Base-by-base conservation (phyloP, 2,329 filamentous ascomycete species). In the Colletotrichum limetticola region DNA sequence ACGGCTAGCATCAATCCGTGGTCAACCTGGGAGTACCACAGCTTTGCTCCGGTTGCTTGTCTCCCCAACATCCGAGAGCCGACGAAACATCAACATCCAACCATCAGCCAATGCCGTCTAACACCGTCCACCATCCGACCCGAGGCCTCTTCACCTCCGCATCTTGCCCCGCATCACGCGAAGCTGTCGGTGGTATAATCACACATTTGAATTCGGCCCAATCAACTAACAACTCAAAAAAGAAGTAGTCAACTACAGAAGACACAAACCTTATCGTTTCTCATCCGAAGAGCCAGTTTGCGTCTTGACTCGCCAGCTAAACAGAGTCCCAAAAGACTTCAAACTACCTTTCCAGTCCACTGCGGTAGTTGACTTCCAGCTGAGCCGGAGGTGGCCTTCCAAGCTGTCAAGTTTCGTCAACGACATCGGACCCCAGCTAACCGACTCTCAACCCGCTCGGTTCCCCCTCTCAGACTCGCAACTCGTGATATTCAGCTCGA, bases 401-500 rank as follows among this genome's bases (percentile, higher is more conserved):
- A 60, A 52, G 30, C 66, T 72, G 70, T 70, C 70, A 72, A 72
- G 70, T 72, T 72, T 72, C 60, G 55, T 19, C 16, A 24, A 63
- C 24, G 66, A 70, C 70, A 70, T 55, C 66, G 66, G 58, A 60
- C 66, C 69, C 68, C 65, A 35, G 68, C 60, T 32, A 26, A 60
- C 24, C 19, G 30, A 32, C 30, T 11, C 22, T 37, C 26, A 28
- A 14, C 26, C 28, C 37, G 22, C 57, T 70, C 53, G 60, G 57
- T n/a, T 22, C 37, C 24, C 22, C 62, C 2, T n/a, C 30, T 37
- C 30, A 30, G 30, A 35, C 24, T 64, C 61, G 2, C n/a, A 22
- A 32, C 26, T 22, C 49, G 24, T 42, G 52, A 30, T 35, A 30
- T 46, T 24, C 49, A 57, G 61, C 61, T 66, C 37, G 46, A 26